These are phyloP conservation scores for Diaporthe ampelina DNA, from an alignment of 2,329 filamentous ascomycete genomes.

Conservation along the genomic window DNA sequence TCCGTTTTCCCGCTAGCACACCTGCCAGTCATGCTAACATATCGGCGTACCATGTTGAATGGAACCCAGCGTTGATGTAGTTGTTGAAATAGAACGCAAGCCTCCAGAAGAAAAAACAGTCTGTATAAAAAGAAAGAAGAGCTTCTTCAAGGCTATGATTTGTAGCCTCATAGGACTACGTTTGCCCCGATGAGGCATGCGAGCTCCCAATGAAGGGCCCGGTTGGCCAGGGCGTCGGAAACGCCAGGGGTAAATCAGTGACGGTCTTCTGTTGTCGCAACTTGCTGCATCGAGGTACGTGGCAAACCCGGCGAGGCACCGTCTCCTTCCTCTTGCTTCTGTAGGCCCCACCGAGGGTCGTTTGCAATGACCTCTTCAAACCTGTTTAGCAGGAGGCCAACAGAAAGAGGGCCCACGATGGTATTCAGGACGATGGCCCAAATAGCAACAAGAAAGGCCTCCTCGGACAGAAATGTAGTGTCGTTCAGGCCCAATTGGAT, in stretches of 20 bases:
- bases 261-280: not conserved
- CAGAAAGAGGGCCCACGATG: slow-evolving; percentile 65
- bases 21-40: not conserved
- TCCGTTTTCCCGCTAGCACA: not conserved
- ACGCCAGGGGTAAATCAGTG: not conserved
- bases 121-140: not conserved
- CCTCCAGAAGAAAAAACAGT: not conserved
- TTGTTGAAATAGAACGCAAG: not conserved
- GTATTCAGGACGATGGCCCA: slow-evolving; percentile 72
- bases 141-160: not conserved
- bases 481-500: slow-evolving; percentile 47
- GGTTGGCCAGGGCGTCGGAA: not conserved
- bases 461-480: slow-evolving; percentile 64
- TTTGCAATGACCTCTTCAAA: slow-evolving; percentile 37
- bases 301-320: not conserved
- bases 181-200: not conserved
- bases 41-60: not conserved
- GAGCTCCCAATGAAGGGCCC: not conserved
- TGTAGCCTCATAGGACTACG: not conserved
- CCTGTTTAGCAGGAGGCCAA: slow-evolving; percentile 59
- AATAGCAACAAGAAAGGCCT: slow-evolving; percentile 66
- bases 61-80: not conserved
- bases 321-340: slow-evolving; percentile 16
- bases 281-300: not conserved
- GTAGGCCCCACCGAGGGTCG: slow-evolving; percentile 41